Evolutionary conservation across 331 rosid genomes (phyloP), one percentile per base, ranked within the genome.

Genomic region (Malus hybrid): DNA sequence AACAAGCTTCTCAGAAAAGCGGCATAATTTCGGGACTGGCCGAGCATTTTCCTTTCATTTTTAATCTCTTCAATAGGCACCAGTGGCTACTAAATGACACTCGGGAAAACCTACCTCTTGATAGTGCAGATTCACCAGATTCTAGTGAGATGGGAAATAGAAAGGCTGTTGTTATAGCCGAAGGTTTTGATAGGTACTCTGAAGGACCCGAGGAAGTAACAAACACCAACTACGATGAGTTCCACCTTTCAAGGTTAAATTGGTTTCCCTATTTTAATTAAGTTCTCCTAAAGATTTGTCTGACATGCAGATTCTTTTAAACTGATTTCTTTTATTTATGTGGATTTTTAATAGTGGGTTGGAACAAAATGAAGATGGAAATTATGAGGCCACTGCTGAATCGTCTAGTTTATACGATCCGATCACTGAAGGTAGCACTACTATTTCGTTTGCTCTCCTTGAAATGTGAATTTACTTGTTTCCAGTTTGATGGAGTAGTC

Each of bases 21-120:
- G 81, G 92, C 87, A 78, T 94, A 75, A 78, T 90, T 24, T 90
- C 88, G 74, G 86, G 84, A 84, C 86, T 94, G 74, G 96, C 93
- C 59, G 83, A 63, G 85, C 93, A 74, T 81, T 87, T 94, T 65
- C 97, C 99, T 67, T 86, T 80, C 78, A 59, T 94, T 73, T 87
- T 87, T 71, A 80, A 76, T 80, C 87, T 92, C 79, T 82, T 89
- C 85, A 83, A 86, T 77, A 84, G 80, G 72, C 78, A 65, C 36
- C 71, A 79, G 78, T 78, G 55, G 33, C 85, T 76, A 54, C 73
- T 77, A 78, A 79, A 64, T 75, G 88, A 73, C 69, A 36, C 65
- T 65, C 65, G 36, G 69, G 84, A 82, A 77, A 84, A 62, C 65
- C 72, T 65, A 77, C 70, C 76, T 67, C 76, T 31, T 46, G 83